Evolutionary conservation across 257 asterid species (phyloP), one percentile per base, ranked within the genome.

Genomic region (Knoxia roxburghii): DNA sequence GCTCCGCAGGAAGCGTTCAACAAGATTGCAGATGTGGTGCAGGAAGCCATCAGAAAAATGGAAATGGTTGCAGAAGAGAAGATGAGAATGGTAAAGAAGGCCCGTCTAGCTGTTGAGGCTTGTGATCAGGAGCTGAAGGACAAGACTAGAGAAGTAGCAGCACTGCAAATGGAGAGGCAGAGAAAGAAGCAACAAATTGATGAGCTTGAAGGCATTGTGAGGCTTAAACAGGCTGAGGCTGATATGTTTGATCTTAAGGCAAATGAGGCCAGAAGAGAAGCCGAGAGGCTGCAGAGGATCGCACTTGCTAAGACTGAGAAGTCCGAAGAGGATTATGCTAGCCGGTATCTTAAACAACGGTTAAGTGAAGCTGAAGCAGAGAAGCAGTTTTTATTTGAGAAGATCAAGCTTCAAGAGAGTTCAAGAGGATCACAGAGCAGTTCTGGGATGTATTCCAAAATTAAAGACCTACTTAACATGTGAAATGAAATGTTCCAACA

Each of bases 281-380:
- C 97, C 40, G 97, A 93, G 79, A 78, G 96, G 84, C 79, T 93
- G 24, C 94, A 87, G 61, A 80, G 96, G 76, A 90, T 93, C 21
- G 87, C 94, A 20, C 87, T 88, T 23, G 95, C 95, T 52, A 93
- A 90, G 80, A 83, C 90, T 0, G 96, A 90, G 64, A 93, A 87
- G 72, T 83, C 95, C 0, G 96, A 88, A 68, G 98, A 93, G 71
- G 97, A 93, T 74, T 93, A 90, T 33, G 84, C 95, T 3, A 90
- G 95, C 76, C 79, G 94, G 79, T 93, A 93, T 71, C 88, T 93
- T 45, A 88, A 93, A 75, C 98, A 93, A 73, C 84, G 96, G 35
- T 69, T 93, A 80, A 94, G 83, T 5, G 98, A 93, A 76, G 98
- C 98, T 3, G 98, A 93, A 76, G 95, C 95, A 15, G 98, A 93